Evolutionary conservation across 495 filamentous ascomycete genomes (phyloP).

Genomic region (Penicillium pancosmium): DNA sequence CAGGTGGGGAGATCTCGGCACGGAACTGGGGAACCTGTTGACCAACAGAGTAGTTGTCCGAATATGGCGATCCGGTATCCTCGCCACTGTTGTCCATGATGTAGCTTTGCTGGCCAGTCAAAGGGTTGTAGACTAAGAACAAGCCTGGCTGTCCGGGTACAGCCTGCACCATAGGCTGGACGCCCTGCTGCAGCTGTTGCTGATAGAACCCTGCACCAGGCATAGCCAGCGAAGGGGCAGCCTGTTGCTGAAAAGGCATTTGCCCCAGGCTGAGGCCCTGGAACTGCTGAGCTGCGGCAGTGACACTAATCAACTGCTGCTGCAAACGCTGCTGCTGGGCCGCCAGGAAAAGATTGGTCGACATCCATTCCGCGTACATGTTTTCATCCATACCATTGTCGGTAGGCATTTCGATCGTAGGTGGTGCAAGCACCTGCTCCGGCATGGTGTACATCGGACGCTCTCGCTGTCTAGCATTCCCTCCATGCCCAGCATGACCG

Average conservation of each 20-base stretch:
- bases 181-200: constrained; percentile 72
- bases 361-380: constrained; percentile 79
- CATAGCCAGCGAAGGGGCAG: constrained; percentile 33
- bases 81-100: constrained; percentile 59
- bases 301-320: constrained; percentile 61
- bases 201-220: constrained; percentile 60
- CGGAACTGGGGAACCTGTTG: constrained; percentile 63
- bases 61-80: constrained; percentile 38
- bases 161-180: constrained; percentile 69
- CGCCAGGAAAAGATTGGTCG: constrained; percentile 81
- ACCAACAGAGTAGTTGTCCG: constrained; percentile 43
- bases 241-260: constrained; percentile 46
- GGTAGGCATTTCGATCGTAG: constrained; percentile 66
- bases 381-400: constrained; percentile 78
- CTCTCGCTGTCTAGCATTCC: constrained; percentile 31
- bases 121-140: constrained; percentile 80
- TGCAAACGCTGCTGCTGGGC: constrained; percentile 86
- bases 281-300: constrained; percentile 70
- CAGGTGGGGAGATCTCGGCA: constrained; percentile 80
- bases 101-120: constrained; percentile 78
- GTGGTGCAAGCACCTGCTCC: constrained; percentile 86
- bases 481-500: neutral
- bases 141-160: constrained; percentile 72
- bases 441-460: constrained; percentile 69
- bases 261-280: constrained; percentile 66